phyloP scores from a whole-genome alignment of 2,329 filamentous ascomycete genomes.

The Colletotrichum endophyticum region DNA sequence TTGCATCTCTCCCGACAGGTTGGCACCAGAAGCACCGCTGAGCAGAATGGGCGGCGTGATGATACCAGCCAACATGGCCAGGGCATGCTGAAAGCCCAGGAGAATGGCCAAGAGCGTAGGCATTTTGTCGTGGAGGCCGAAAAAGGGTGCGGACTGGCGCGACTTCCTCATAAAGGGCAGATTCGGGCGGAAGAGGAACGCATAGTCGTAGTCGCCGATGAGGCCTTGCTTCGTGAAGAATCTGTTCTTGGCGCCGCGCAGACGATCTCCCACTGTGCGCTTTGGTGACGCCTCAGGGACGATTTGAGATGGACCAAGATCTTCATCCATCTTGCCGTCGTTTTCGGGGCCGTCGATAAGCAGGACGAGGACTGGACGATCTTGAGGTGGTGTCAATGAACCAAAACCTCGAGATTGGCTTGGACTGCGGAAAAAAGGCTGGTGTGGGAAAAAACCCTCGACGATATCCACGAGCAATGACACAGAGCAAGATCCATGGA shows the following conservation, averaged over 20 bases:
- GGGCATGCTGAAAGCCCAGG: conserved; percentile 78
- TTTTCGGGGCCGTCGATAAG: neutral
- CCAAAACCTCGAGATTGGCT: neutral
- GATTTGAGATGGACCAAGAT: conserved; percentile 57
- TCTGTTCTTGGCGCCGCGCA: conserved; percentile 39
- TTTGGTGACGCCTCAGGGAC: conserved; percentile 41
- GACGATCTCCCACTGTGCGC: conserved; percentile 33
- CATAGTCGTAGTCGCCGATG: conserved; percentile 89
- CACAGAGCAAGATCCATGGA: neutral
- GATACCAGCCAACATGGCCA: conserved; percentile 77
- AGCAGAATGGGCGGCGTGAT: conserved; percentile 83
- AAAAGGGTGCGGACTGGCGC: conserved; percentile 72
- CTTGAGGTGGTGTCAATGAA: neutral
- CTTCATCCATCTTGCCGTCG: conserved; percentile 55
- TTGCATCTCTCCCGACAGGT: conserved; percentile 63
- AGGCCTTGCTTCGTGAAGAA: conserved; percentile 72
- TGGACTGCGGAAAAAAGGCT: neutral
- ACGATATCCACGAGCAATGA: neutral
- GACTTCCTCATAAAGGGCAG: conserved; percentile 79
- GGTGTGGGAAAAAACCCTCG: neutral
- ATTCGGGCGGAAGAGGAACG: conserved; percentile 81
- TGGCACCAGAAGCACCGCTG: conserved; percentile 63
- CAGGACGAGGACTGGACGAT: neutral
- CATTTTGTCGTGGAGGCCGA: conserved; percentile 81
- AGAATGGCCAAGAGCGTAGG: conserved; percentile 76